These are phyloP conservation scores for Vicia sativa DNA, from an alignment of 306 rosid species.

Conservation along the genomic window DNA sequence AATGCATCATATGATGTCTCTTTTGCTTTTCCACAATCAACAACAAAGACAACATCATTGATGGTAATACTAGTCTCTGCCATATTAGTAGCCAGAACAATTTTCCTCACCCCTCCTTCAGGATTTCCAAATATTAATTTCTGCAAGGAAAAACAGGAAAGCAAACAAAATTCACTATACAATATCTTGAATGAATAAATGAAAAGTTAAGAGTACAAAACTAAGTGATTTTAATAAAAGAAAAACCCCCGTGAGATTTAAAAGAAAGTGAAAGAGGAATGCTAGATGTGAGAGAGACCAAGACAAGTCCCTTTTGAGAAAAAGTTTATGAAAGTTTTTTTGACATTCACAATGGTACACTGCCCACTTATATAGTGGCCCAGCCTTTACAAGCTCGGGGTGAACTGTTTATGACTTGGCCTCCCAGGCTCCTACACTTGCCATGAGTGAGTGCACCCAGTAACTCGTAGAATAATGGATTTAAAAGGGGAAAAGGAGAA, in stretches of 20 bases:
- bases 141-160: slow-evolving; percentile 48
- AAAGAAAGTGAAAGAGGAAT: neutral
- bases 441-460: too few relatives aligned
- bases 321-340: neutral
- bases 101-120: slow-evolving; percentile 82
- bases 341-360: neutral
- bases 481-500: too few relatives aligned
- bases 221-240: slow-evolving; percentile 21
- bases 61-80: slow-evolving; percentile 98
- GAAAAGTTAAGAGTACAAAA: slow-evolving; percentile 18
- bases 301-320: slow-evolving; percentile 13
- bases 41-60: slow-evolving; percentile 87
- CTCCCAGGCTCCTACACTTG: neutral
- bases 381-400: neutral
- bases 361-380: neutral
- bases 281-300: slow-evolving; percentile 8
- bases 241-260: neutral
- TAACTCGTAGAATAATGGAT: too few relatives aligned
- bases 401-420: neutral
- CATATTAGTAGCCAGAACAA: slow-evolving; percentile 94
- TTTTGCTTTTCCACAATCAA: slow-evolving; percentile 97
- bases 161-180: slow-evolving; percentile 15
- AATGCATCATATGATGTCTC: slow-evolving; percentile 97
- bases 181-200: slow-evolving; percentile 20
- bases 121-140: slow-evolving; percentile 87